Conservation (phyloP, 2,329 filamentous ascomycete genomes). For the Nemania serpens region DNA sequence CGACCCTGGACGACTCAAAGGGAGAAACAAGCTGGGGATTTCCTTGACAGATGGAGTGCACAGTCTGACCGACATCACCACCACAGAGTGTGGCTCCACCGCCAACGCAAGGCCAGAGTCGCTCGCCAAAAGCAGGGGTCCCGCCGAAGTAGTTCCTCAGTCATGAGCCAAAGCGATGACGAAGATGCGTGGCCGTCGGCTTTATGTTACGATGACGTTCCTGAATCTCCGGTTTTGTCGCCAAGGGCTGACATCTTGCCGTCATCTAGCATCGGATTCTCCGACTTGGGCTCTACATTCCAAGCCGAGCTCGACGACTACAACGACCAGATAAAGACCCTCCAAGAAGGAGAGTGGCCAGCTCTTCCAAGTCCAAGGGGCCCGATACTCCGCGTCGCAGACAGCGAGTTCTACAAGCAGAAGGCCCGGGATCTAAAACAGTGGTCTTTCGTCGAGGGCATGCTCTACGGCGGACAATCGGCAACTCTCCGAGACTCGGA, state of each 20-base stretch:
- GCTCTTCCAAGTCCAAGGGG: background rate
- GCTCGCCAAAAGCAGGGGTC: background rate
- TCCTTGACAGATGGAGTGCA: conserved; percentile 19
- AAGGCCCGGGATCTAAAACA: conserved; percentile 10
- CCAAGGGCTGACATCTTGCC: background rate
- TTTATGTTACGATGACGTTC: background rate
- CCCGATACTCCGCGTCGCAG: background rate
- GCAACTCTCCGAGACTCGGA: conserved; percentile 28
- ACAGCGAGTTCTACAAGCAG: conserved; percentile 18
- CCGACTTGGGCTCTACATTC: background rate
- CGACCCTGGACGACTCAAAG: background rate
- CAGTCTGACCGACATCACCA: conserved; percentile 7
- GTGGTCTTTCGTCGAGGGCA: conserved; percentile 11
- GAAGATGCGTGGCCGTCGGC: background rate
- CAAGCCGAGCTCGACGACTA: conserved; percentile 19
- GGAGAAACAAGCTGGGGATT: background rate
- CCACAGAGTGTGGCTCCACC: conserved; percentile 19
- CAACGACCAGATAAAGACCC: conserved; percentile 2
- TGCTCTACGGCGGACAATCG: conserved; percentile 23
- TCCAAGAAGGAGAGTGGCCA: conserved; percentile 16
- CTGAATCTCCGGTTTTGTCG: background rate
- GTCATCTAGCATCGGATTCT: background rate
- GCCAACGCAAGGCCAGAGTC: conserved; percentile 18
- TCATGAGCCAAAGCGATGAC: background rate
- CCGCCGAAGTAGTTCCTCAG: background rate